Percentiles rank a stretch among this genome's conserved stretches.
These are phyloP conservation scores for Helminthosporium solani DNA, from an alignment of 2,329 filamentous ascomycete species.

Conservation along the genomic window DNA sequence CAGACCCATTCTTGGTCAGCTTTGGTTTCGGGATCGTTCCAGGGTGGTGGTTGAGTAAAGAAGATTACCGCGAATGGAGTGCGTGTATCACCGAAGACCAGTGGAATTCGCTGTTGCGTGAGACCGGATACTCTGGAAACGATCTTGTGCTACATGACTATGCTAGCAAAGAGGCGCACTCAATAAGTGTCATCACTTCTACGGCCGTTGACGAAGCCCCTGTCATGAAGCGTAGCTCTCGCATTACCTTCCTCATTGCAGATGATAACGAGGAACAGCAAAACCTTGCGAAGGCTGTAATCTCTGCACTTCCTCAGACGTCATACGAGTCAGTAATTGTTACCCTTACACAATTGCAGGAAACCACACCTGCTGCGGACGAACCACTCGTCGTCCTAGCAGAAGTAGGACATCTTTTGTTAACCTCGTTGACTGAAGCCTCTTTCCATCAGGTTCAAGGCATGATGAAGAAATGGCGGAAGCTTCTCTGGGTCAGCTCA, in stretches of 20 bases:
- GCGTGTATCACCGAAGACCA: slow-evolving; percentile 26
- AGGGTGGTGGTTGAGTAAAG: slow-evolving; percentile 24
- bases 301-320: too few relatives aligned
- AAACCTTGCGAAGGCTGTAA: not conserved
- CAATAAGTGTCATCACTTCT: not conserved
- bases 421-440: too few relatives aligned
- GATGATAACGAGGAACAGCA: not conserved
- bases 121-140: slow-evolving; percentile 31
- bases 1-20: not conserved
- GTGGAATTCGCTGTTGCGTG: slow-evolving; percentile 35
- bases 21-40: slow-evolving; percentile 17
- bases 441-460: too few relatives aligned
- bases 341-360: too few relatives aligned
- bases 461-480: too few relatives aligned
- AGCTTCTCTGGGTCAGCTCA: too few relatives aligned
- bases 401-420: too few relatives aligned
- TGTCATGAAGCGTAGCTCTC: not conserved
- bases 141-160: slow-evolving; percentile 11
- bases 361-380: too few relatives aligned
- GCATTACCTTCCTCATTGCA: not conserved
- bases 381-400: too few relatives aligned
- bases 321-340: too few relatives aligned
- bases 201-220: not conserved
- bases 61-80: slow-evolving; percentile 26
- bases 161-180: not conserved